Evolutionary conservation across 805 yeast species (phyloP), one percentile per base, ranked within the genome.

Genomic region (Kuraishia borneana): DNA sequence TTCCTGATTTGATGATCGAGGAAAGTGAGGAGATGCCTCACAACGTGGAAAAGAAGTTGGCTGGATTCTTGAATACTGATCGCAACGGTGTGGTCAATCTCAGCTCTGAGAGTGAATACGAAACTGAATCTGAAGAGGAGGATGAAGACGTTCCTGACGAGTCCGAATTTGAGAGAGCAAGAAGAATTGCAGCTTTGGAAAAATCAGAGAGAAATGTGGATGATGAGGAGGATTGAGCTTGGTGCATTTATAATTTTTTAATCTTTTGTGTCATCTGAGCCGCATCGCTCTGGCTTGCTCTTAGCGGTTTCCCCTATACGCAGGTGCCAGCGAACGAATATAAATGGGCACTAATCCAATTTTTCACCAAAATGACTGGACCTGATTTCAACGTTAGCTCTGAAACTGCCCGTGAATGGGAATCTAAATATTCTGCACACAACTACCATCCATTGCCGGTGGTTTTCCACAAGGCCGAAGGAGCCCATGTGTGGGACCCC

Each of bases 401-500:
- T 2, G 55, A 58, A 21, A 65, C 75, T 41, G 82, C 95, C 26
- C 63, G 63, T 40, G 63, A 70, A 35, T 75, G 70, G 61, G 96
- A 89, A 60, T 60, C 70, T 36, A 63, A 80, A 40, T 85, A 82
- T 62, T 83, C 96, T 32, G 97, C 97, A 21, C 96, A 88, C 63
- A 89, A 89, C 68, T 89, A 89, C 65, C 96, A 85, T 61, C 96
- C 97, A 34, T 63, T 89, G 42, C 97, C 97, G 9, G 96, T 89
- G 39, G 96, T 89, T 12, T 83, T 89, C 61, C 70, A 82, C 49
- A 76, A 69, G 50, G 97, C 95, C 12, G 43, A 56, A 39, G 97
- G 97, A 33, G 95, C 96, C 19, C 80, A 83, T 44, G 96, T 89
- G 17, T 89, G 96, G 96, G 97, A 89, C 56, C 96, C 96, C 6